A percentile compares a stretch with the other conserved stretches of the same genome.
phyloP scores from a whole-genome alignment of 2,329 filamentous ascomycete genomes.

The Nemania sp. region DNA sequence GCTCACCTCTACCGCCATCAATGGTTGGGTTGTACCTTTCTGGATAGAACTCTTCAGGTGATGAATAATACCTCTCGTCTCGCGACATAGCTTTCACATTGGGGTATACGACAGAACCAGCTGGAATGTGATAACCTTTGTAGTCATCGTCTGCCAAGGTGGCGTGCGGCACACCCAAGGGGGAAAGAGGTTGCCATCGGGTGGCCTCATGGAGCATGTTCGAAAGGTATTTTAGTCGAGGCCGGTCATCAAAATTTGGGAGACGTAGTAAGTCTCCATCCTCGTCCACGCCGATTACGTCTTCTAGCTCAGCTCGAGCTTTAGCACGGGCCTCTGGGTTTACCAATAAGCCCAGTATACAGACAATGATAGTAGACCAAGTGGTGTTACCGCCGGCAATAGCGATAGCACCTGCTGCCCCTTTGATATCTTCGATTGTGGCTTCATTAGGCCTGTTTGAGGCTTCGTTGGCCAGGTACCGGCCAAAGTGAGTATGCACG shows the following conservation, averaged over 20 bases:
- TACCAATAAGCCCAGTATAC: slow-evolving; percentile 57
- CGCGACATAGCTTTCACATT: slow-evolving; percentile 58
- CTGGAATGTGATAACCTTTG: slow-evolving; percentile 59
- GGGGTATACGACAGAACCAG: slow-evolving; percentile 56
- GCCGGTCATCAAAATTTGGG: slow-evolving; percentile 51
- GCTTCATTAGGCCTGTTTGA: slow-evolving; percentile 29
- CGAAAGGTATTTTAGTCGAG: slow-evolving; percentile 55
- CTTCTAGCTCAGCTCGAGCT: slow-evolving; percentile 52
- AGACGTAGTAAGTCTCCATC: slow-evolving; percentile 45
- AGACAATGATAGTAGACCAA: slow-evolving; percentile 50
- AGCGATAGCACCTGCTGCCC: slow-evolving; percentile 34
- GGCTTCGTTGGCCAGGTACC: slow-evolving; percentile 30
- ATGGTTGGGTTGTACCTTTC: slow-evolving; percentile 47
- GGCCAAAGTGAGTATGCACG: slow-evolving; percentile 32
- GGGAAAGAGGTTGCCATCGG: slow-evolving; percentile 51
- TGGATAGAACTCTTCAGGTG: slow-evolving; percentile 52
- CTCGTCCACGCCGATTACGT: slow-evolving; percentile 50
- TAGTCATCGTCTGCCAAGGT: slow-evolving; percentile 56
- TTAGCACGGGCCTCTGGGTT: slow-evolving; percentile 54
- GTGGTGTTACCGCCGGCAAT: slow-evolving; percentile 51
- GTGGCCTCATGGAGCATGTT: slow-evolving; percentile 57
- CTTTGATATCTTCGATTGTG: slow-evolving; percentile 36
- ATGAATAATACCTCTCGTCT: slow-evolving; percentile 47
- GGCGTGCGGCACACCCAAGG: slow-evolving; percentile 56
- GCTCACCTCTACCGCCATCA: slow-evolving; percentile 47